phyloP scores from a whole-genome alignment of 2,329 filamentous ascomycete genomes.

The Penicillium sp. region DNA sequence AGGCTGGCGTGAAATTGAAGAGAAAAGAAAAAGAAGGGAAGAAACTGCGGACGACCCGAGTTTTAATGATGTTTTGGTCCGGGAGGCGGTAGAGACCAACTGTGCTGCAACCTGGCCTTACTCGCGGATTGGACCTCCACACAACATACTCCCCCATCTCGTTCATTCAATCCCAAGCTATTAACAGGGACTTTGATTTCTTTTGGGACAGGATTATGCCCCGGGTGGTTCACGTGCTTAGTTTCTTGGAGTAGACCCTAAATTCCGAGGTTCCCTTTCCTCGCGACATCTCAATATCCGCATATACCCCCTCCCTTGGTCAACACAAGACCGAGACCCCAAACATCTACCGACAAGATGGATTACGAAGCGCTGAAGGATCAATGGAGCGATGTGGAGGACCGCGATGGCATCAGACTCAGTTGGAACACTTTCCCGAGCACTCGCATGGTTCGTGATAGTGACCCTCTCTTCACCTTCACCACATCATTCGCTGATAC shows the following conservation, averaged over 20 bases:
- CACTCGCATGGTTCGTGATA: conserved; percentile 77
- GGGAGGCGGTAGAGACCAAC: conserved; percentile 34
- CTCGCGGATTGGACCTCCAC: conserved; percentile 34
- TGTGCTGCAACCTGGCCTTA: conserved; percentile 49
- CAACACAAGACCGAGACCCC: conserved; percentile 23
- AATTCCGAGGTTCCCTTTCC: conserved; percentile 15
- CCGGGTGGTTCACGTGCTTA: conserved; percentile 23
- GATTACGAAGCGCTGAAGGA: conserved; percentile 93
- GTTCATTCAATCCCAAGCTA: conserved; percentile 27
- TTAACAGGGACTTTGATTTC: conserved; percentile 27
- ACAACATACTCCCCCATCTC: conserved; percentile 37
- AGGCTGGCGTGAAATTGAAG: conserved; percentile 52
- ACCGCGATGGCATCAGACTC: conserved; percentile 89
- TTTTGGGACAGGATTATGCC: conserved; percentile 34
- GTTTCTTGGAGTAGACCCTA: conserved; percentile 20
- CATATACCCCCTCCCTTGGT: conserved; percentile 25
- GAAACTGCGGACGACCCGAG: conserved; percentile 17
- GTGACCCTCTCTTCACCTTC: conserved; percentile 8
- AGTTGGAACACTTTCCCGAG: conserved; percentile 99
- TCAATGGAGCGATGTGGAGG: conserved; percentile 94
- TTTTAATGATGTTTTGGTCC: conserved; percentile 34
- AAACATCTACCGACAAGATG: conserved; percentile 54
- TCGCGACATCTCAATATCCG: conserved; percentile 18
- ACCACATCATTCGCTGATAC: conserved; percentile 28
- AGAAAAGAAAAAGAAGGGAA: conserved; percentile 40